Conservation (phyloP, 2,329 filamentous ascomycete genomes). For the Eutypella sp. region DNA sequence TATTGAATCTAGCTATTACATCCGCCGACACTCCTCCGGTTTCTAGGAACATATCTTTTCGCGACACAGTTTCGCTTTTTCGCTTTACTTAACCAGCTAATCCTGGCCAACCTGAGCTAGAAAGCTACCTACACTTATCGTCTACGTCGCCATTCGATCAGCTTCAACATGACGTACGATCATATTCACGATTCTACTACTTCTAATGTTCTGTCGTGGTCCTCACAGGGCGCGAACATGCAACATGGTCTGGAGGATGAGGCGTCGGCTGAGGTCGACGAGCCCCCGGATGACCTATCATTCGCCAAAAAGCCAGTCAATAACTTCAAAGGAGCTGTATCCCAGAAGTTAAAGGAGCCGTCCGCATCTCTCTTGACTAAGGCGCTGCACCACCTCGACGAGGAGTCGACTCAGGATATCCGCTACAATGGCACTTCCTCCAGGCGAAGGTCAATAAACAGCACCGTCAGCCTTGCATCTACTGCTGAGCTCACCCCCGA, state of each 20-base stretch:
- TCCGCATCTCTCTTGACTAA: constrained; percentile 83
- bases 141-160: background rate
- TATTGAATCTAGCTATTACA: constrained; percentile 2
- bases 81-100: background rate
- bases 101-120: background rate
- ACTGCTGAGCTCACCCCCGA: constrained; percentile 94
- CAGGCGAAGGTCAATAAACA: constrained; percentile 64
- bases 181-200: constrained; percentile 31
- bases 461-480: constrained; percentile 74
- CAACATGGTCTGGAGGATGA: constrained; percentile 52
- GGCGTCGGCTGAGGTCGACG: constrained; percentile 70
- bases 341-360: constrained; percentile 46
- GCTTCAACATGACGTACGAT: constrained; percentile 31
- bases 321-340: constrained; percentile 43
- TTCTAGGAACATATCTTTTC: background rate
- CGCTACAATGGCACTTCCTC: constrained; percentile 32
- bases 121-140: background rate
- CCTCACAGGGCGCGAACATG: constrained; percentile 37
- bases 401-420: constrained; percentile 38
- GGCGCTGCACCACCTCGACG: constrained; percentile 66
- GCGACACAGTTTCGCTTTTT: background rate
- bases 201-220: constrained; percentile 42
- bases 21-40: constrained; percentile 2
- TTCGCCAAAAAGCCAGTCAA: constrained; percentile 21
- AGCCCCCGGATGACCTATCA: constrained; percentile 67